A percentile compares a stretch with the other conserved stretches of the same genome.
phyloP scores from a whole-genome alignment of 495 filamentous ascomycete species.

The Podospora conica region DNA sequence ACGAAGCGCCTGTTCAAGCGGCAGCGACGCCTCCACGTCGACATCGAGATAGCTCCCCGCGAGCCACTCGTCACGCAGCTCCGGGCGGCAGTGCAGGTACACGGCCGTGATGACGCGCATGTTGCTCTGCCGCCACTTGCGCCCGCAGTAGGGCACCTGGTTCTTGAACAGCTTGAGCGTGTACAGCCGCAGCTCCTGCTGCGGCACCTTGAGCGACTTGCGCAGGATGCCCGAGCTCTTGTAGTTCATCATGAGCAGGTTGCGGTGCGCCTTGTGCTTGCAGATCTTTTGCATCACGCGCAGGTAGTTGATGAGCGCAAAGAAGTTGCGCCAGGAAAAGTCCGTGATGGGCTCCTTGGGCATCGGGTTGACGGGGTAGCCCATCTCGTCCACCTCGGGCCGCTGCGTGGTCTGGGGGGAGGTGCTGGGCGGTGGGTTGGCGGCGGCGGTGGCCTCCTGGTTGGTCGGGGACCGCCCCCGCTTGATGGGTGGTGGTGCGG shows the following conservation, averaged over 20 bases:
- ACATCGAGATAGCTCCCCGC: slow-evolving; percentile 84
- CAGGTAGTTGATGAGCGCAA: slow-evolving; percentile 85
- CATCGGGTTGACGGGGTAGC: slow-evolving; percentile 57
- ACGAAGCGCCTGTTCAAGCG: slow-evolving; percentile 81
- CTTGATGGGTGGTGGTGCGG: slow-evolving; percentile 75
- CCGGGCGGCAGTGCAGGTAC: slow-evolving; percentile 85
- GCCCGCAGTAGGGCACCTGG: slow-evolving; percentile 94
- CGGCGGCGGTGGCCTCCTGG: not conserved
- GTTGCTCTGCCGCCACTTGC: slow-evolving; percentile 96
- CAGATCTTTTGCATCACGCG: slow-evolving; percentile 96
- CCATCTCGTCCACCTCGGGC: slow-evolving; percentile 84
- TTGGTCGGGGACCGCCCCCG: slow-evolving; percentile 42
- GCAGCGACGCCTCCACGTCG: slow-evolving; percentile 86
- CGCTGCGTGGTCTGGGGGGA: slow-evolving; percentile 46
- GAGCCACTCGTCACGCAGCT: slow-evolving; percentile 93
- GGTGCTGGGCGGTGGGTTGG: slow-evolving; percentile 1
- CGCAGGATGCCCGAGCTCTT: slow-evolving; percentile 85
- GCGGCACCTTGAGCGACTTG: slow-evolving; percentile 83
- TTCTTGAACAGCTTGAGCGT: slow-evolving; percentile 97
- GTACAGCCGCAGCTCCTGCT: slow-evolving; percentile 80
- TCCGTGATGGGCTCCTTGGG: slow-evolving; percentile 78
- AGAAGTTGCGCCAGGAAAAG: slow-evolving; percentile 92
- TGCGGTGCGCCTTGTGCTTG: slow-evolving; percentile 88
- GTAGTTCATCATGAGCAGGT: slow-evolving; percentile 87
- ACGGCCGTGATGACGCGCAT: slow-evolving; percentile 98